Base-by-base conservation (phyloP, 495 filamentous ascomycete species). In the Niebla homalea region DNA sequence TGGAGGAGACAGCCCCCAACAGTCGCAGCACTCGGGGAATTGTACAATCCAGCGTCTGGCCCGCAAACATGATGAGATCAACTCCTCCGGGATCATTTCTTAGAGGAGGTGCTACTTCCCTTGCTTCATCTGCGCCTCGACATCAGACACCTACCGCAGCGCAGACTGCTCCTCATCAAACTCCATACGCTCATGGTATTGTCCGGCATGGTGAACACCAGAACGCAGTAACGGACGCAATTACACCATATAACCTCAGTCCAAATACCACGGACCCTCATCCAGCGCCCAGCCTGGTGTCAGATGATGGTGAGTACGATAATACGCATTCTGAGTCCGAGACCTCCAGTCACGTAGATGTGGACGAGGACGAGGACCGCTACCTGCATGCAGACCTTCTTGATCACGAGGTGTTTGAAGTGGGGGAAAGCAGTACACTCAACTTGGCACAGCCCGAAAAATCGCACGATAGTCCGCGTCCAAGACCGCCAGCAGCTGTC, bases 211-310 rank as follows among this genome's bases (percentile, higher is more conserved):
- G 42, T 14, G 40, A 40, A 39, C 40, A 46, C 23, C n/a, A 41
- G 4, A 39, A 18, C 16, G 14, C 35, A 18, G 43, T 45, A 18
- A 51, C 43, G 20, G 51, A 49, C 14, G 36, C 26, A 6, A 23
- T 40, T 14, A 52, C 57, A 10, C 55, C 69, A 19, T 54, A 73
- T 11, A 83, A 87, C 45, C 68, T 92, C 35, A 90, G 84, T 57
- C 88, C 89, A 7, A 78, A 87, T 54, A 87, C 87, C 5, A 68
- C 83, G 26, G 78, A 85, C 32, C 85, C 85, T 57, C 89, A 90
- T 62, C 73, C 74, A 38, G 84, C 85, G 11, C 89, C 89, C 12
- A 90, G 86, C 38, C 69, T 95, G 48, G 85, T 94, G 54, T 89
- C 85, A 66, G 89, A 95, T 63, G 83, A 89, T 60, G 84, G 79